A percentile compares a stretch with the other conserved stretches of the same genome.
Conservation (phyloP, 1,139 yeast genomes). For the Diutina catenulata region DNA sequence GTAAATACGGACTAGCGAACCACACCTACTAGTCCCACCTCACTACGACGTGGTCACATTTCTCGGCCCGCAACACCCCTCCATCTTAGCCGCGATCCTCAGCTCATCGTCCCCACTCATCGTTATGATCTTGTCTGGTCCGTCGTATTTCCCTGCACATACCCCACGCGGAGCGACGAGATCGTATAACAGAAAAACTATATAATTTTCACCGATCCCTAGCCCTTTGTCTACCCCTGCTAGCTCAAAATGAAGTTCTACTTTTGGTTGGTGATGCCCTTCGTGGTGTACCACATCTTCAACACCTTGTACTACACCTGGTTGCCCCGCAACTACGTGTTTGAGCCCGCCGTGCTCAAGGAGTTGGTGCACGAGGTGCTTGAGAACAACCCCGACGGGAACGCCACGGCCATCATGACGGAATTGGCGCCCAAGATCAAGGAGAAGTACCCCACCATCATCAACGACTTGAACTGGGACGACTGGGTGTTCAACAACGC, state of each 20-base stretch:
- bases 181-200: too few species aligned
- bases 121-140: too few species aligned
- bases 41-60: too few species aligned
- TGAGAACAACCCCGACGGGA: conserved; percentile 42
- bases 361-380: conserved; percentile 39
- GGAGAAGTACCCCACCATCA: conserved; percentile 46
- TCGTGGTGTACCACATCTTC: not conserved
- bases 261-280: conserved; percentile 2
- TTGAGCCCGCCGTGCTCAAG: conserved; percentile 39
- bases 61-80: too few species aligned
- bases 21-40: too few species aligned
- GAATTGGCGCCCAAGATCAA: conserved; percentile 51
- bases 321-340: conserved; percentile 59
- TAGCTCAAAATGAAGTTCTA: conserved; percentile 1
- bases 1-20: too few species aligned
- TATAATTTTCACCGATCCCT: too few species aligned
- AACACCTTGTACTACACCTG: conserved; percentile 17
- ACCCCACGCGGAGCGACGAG: too few species aligned
- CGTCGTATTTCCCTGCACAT: too few species aligned
- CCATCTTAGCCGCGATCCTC: too few species aligned
- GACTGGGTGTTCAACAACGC: conserved; percentile 97
- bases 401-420: conserved; percentile 48
- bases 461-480: conserved; percentile 43
- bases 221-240: too few species aligned
- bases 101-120: too few species aligned